A percentile compares a stretch with the other conserved stretches of the same genome.
These are phyloP conservation scores for Pichia sp. DNA, from an alignment of 1,139 yeast genomes.

Conservation along the genomic window DNA sequence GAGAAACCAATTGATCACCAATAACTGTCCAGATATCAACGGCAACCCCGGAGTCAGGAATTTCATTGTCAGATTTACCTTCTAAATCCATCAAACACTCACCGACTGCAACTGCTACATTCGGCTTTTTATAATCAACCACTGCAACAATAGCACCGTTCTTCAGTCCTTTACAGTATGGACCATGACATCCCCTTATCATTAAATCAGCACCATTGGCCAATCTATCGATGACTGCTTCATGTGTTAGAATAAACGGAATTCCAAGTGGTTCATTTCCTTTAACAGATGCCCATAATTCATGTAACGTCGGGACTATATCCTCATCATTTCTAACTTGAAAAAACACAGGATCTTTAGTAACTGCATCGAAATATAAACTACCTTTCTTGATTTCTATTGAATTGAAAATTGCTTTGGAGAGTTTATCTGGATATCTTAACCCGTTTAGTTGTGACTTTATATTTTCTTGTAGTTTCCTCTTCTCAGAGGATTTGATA, in stretches of 20 bases:
- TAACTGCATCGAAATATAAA: slow-evolving; percentile 56
- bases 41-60: slow-evolving; percentile 60
- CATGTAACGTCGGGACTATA: slow-evolving; percentile 68
- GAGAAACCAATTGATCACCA: slow-evolving; percentile 51
- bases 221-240: slow-evolving; percentile 62
- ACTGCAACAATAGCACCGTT: slow-evolving; percentile 69
- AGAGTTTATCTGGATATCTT: slow-evolving; percentile 50
- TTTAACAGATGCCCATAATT: slow-evolving; percentile 56
- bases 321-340: slow-evolving; percentile 49
- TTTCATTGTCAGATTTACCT: slow-evolving; percentile 26
- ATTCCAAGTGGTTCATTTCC: slow-evolving; percentile 26
- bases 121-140: slow-evolving; percentile 58
- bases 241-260: slow-evolving; percentile 71
- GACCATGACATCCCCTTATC: slow-evolving; percentile 88
- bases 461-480: slow-evolving; percentile 52
- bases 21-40: slow-evolving; percentile 56
- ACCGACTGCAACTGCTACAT: slow-evolving; percentile 77
- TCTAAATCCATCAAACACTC: slow-evolving; percentile 52
- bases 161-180: slow-evolving; percentile 52
- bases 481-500: slow-evolving; percentile 78
- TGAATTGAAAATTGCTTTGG: slow-evolving; percentile 65
- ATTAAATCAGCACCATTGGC: slow-evolving; percentile 84
- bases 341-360: slow-evolving; percentile 73
- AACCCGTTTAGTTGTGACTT: slow-evolving; percentile 37
- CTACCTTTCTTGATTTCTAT: slow-evolving; percentile 56